Base-by-base conservation (phyloP, 768 basidiomycete species). In the Mycena galopus region DNA sequence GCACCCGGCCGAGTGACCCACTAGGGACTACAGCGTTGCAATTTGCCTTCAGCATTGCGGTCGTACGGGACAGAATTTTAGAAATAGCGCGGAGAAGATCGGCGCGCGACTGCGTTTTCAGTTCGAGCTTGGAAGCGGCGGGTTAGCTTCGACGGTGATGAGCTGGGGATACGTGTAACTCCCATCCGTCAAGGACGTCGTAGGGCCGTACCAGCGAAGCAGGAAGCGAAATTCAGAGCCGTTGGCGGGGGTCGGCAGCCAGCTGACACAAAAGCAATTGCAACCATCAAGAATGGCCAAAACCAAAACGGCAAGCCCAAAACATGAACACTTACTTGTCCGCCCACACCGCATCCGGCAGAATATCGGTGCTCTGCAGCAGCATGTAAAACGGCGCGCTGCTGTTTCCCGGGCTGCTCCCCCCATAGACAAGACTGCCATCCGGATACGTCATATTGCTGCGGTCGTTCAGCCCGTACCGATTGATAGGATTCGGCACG, bases 231-330 rank as follows among this genome's bases (percentile, higher is more conserved):
- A 67, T 23, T 29, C 21, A 9, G 14, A 29, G 12, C 51, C 65
- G 11, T 17, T 51, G 11, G 71, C 65, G 14, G 71, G 71, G 1
- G 65, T 58, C 4, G 71, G 71, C 0, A 72, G 71, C 65, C 71
- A 72, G 56, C 71, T 72, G 55, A n/a, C n/a, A n/a, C n/a, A n/a
- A n/a, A n/a, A n/a, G n/a, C n/a, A n/a, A n/a, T n/a, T n/a, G n/a
- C n/a, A n/a, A n/a, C n/a, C n/a, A n/a, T n/a, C 9, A 21, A 30
- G 67, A n/a, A 58, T n/a, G 58, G 0, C 29, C 53, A n/a, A 10
- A 72, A 35, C 35, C 35, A 35, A 35, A n/a, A n/a, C n/a, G n/a
- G n/a, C n/a, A n/a, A n/a, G n/a, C n/a, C n/a, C n/a, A n/a, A n/a
- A n/a, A n/a, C n/a, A n/a, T n/a, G n/a, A n/a, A n/a, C n/a, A n/a